Evolutionary conservation across 305 asterid species (phyloP).

Genomic region (Fraxinus nigra): DNA sequence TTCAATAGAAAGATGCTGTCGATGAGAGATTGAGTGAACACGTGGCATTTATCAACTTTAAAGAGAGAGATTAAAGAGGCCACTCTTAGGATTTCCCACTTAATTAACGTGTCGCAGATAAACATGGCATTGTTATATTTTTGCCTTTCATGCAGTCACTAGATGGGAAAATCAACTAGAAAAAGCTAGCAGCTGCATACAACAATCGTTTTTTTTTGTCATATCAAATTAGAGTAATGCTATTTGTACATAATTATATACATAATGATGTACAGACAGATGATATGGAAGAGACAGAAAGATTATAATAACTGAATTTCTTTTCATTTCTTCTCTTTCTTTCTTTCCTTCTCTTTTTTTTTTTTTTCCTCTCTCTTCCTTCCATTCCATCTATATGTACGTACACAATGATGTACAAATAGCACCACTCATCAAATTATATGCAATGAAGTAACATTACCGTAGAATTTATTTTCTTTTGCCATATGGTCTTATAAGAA

Average conservation of each 20-base stretch:
- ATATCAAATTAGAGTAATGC: background rate
- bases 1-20: background rate
- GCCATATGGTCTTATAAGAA: background rate
- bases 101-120: background rate
- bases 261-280: background rate
- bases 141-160: background rate
- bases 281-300: background rate
- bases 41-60: background rate
- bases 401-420: background rate
- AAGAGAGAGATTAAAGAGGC: background rate
- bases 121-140: background rate
- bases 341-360: background rate
- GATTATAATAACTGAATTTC: background rate
- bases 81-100: background rate
- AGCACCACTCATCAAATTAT: background rate
- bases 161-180: background rate
- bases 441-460: background rate
- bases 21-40: background rate
- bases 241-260: background rate
- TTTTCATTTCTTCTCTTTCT: too few relatives aligned
- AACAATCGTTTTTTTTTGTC: background rate
- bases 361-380: background rate
- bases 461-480: background rate
- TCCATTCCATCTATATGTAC: background rate
- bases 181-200: background rate